Evolutionary conservation across 805 yeast species (phyloP).

Genomic region (Zygotorulaspora danielsina): DNA sequence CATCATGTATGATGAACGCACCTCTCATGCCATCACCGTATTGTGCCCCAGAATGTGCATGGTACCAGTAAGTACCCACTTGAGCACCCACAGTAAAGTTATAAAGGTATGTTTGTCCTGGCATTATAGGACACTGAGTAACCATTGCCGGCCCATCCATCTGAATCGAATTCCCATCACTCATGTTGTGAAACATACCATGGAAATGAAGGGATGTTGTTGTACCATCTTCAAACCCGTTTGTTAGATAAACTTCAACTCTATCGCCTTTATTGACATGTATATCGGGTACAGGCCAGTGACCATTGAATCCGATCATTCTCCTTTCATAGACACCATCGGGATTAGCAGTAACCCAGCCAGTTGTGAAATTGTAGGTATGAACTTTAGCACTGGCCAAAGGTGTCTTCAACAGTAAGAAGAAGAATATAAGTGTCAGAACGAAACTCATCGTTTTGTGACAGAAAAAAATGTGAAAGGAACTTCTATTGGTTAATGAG

Average conservation of each 20-base stretch:
- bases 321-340: conserved; percentile 55
- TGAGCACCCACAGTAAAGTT: conserved; percentile 67
- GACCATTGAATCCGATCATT: conserved; percentile 62
- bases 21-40: conserved; percentile 78
- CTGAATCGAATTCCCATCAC: conserved; percentile 39
- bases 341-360: conserved; percentile 61
- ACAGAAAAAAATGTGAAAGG: neutral
- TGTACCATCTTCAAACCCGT: conserved; percentile 47
- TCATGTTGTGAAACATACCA: conserved; percentile 65
- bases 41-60: conserved; percentile 72
- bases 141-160: conserved; percentile 83
- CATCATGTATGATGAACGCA: conserved; percentile 60
- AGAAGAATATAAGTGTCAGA: neutral
- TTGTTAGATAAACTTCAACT: conserved; percentile 54
- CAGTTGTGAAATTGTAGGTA: conserved; percentile 51
- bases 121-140: conserved; percentile 74
- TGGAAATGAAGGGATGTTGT: conserved; percentile 72
- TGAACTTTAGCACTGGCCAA: conserved; percentile 40
- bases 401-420: conserved; percentile 3
- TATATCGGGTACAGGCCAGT: conserved; percentile 72
- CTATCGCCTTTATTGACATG: conserved; percentile 63
- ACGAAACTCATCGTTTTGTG: conserved; percentile 1
- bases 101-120: conserved; percentile 61
- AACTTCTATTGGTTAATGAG: no score
- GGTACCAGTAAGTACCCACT: conserved; percentile 81